Percentiles rank a stretch among this genome's conserved stretches.
phyloP scores from a whole-genome alignment of 2,329 filamentous ascomycete genomes.

The Achaetomium macrosporum region DNA sequence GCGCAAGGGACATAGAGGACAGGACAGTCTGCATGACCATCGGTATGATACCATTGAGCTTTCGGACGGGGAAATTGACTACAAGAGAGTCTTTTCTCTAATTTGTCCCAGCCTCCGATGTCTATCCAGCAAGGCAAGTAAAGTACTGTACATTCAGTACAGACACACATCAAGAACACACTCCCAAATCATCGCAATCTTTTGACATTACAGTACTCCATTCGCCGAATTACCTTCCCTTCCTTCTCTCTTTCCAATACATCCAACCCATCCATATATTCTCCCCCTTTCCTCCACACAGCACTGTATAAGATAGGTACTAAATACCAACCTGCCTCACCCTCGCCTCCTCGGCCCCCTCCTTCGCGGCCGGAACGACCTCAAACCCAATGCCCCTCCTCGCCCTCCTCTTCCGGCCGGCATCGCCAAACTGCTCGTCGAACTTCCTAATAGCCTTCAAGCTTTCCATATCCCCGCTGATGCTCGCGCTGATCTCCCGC shows the following conservation, averaged over 20 bases:
- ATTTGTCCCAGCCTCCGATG: neutral
- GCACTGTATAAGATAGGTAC: neutral
- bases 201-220: neutral
- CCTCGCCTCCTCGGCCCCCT: slow-evolving; percentile 39
- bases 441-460: slow-evolving; percentile 87
- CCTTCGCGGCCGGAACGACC: slow-evolving; percentile 33
- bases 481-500: slow-evolving; percentile 83
- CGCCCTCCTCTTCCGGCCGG: slow-evolving; percentile 56
- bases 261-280: neutral
- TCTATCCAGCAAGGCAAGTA: neutral
- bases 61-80: neutral
- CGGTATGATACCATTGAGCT: neutral
- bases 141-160: neutral
- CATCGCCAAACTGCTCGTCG: slow-evolving; percentile 89
- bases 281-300: neutral
- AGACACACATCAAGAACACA: neutral
- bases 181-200: neutral
- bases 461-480: slow-evolving; percentile 87
- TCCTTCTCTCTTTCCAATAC: neutral
- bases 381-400: slow-evolving; percentile 55
- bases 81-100: neutral
- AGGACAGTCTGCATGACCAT: neutral
- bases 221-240: neutral
- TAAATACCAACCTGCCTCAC: slow-evolving; percentile 21
- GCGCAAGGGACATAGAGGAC: neutral